Conservation (phyloP, 495 filamentous ascomycete genomes). For the Durotheca rogersii region DNA sequence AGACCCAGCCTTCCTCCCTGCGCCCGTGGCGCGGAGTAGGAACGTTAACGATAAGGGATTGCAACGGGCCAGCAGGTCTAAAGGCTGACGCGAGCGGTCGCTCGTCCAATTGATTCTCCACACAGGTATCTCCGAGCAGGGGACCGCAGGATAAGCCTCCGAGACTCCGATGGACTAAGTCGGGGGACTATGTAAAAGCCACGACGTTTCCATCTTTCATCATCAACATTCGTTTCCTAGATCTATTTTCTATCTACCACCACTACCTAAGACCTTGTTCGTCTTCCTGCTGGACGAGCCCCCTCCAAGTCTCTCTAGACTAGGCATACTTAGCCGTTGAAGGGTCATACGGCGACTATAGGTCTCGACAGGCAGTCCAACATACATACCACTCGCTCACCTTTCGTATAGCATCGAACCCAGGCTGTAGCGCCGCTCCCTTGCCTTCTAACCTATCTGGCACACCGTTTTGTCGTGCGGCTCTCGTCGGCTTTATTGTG, state of each 20-base stretch:
- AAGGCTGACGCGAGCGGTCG: neutral
- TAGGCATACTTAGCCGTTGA: neutral
- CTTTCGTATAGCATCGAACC: too few species aligned
- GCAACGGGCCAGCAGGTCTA: neutral
- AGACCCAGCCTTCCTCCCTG: neutral
- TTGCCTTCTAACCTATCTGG: too few species aligned
- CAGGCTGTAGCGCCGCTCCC: too few species aligned
- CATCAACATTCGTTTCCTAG: neutral
- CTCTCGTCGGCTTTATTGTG: neutral
- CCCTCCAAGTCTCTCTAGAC: neutral
- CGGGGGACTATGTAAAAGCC: conserved; percentile 1
- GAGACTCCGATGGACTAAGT: neutral
- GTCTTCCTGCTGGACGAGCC: neutral
- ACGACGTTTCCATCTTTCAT: neutral
- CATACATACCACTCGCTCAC: neutral
- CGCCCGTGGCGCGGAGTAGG: neutral
- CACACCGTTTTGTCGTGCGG: too few species aligned
- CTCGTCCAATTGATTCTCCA: conserved; percentile 6
- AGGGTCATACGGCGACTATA: neutral
- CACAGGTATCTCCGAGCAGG: neutral
- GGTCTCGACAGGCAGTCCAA: neutral
- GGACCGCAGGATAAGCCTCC: neutral
- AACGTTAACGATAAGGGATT: neutral
- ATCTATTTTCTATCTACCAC: neutral
- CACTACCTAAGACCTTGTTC: neutral